Evolutionary conservation across 257 asterid genomes (phyloP), one percentile per base, ranked within the genome.

Genomic region (Oldenlandia corymbosa): DNA sequence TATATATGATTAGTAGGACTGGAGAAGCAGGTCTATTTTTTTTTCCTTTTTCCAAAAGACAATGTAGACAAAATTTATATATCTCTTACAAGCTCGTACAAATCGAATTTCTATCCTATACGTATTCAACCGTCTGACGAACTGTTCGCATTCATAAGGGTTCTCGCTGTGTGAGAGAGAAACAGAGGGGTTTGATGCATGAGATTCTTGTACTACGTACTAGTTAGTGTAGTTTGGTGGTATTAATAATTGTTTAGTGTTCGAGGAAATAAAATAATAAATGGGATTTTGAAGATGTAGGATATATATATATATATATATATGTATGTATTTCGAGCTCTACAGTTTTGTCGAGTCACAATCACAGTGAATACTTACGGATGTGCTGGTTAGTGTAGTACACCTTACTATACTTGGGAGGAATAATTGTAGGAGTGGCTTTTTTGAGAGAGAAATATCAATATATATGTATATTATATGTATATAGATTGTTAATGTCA

Each of bases 331-430:
- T 9, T 67, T 10, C 60, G 27, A 10, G 17, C 47, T 50, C 23
- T 34, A 12, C 8, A 32, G 30, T 31, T n/a, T 14, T 68, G 67
- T 49, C 60, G 23, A 59, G 73, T 68, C 73, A 49, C 61, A 48
- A 21, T 68, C 73, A 30, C 5, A 26, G 30, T 49, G 30, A 47
- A 36, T 59, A 37, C 28, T 49, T 57, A 48, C 21, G n/a, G n/a
- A n/a, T 36, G 36, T 64, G 49, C n/a, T 23, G 13, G 4, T 64
- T 42, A 9, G 1, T 2, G 10, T 39, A 39, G 10, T 39, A 39
- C 43, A n/a, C n/a, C n/a, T n/a, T n/a, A n/a, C n/a, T n/a, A n/a
- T 54, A 32, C 1, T 16, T 30, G 61, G 60, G 61, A 68, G 30
- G 53, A 58, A 58, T 68, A 58, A 47, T 32, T 27, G 51, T 50